Evolutionary conservation across 257 asterid species (phyloP).

Genomic region (Nicotiana tabacum): DNA sequence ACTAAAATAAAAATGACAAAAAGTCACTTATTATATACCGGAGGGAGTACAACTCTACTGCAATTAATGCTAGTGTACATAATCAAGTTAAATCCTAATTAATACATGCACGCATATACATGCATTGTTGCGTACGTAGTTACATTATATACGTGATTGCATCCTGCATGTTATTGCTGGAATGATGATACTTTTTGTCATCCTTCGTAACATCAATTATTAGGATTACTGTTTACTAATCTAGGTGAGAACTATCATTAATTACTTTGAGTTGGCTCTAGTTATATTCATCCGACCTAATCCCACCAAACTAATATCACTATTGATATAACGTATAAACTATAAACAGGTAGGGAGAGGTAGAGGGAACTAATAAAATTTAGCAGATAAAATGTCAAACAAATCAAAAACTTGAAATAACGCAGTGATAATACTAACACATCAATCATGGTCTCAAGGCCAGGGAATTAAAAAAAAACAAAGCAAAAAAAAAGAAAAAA

Average conservation of each 20-base stretch:
- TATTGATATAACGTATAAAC: background rate
- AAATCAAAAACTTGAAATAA: conserved; percentile 7
- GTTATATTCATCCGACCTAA: background rate
- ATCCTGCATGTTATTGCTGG: background rate
- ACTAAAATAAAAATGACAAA: too few species aligned
- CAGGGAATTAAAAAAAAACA: background rate
- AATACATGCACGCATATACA: too few species aligned
- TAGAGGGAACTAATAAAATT: background rate
- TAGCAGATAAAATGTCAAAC: conserved; percentile 6
- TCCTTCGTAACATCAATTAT: background rate
- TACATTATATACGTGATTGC: too few species aligned
- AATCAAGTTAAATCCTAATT: too few species aligned
- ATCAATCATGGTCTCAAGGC: background rate
- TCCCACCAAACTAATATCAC: conserved; percentile 7
- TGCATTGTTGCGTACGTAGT: background rate
- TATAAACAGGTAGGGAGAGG: background rate
- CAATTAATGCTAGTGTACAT: too few species aligned
- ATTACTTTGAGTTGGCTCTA: background rate
- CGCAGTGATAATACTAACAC: background rate
- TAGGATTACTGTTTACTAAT: background rate
- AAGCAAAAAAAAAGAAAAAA: too few species aligned
- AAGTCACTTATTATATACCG: too few species aligned
- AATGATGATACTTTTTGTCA: background rate
- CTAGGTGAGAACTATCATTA: background rate
- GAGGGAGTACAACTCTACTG: too few species aligned